These are phyloP conservation scores for Syzygium jambos DNA, from an alignment of 345 rosid species.

Conservation along the genomic window DNA sequence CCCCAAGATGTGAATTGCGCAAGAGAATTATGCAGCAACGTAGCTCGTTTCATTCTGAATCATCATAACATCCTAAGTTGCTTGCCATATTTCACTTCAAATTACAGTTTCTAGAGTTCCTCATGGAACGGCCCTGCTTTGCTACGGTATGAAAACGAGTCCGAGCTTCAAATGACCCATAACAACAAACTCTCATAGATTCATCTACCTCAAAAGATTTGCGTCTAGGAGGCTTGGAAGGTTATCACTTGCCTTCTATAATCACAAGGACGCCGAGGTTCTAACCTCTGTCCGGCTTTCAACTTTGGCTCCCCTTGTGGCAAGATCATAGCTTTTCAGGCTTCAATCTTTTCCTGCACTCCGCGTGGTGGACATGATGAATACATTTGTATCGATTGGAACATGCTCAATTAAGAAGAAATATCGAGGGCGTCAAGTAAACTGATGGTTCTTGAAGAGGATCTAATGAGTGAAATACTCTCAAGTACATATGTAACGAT, in stretches of 20 bases:
- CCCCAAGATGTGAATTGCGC: neutral
- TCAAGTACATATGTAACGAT: neutral
- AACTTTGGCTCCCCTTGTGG: neutral
- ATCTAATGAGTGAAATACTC: neutral
- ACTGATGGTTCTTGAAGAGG: neutral
- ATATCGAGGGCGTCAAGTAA: too few species aligned
- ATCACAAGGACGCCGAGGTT: neutral
- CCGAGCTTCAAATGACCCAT: neutral
- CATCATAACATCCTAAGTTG: neutral
- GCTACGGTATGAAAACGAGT: neutral
- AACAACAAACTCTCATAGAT: neutral
- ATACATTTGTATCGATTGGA: neutral
- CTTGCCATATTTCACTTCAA: neutral
- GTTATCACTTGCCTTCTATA: too few species aligned
- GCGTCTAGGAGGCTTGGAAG: neutral
- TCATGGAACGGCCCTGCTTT: neutral
- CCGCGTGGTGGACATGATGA: too few species aligned
- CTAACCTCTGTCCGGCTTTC: neutral
- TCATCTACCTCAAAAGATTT: neutral
- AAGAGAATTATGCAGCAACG: neutral
- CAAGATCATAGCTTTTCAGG: neutral
- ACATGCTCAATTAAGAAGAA: neutral
- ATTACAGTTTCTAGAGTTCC: neutral
- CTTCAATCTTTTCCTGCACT: neutral
- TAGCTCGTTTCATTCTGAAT: neutral